These are phyloP conservation scores for Aspergillus unguis DNA, from an alignment of 2,329 filamentous ascomycete genomes.

Conservation along the genomic window DNA sequence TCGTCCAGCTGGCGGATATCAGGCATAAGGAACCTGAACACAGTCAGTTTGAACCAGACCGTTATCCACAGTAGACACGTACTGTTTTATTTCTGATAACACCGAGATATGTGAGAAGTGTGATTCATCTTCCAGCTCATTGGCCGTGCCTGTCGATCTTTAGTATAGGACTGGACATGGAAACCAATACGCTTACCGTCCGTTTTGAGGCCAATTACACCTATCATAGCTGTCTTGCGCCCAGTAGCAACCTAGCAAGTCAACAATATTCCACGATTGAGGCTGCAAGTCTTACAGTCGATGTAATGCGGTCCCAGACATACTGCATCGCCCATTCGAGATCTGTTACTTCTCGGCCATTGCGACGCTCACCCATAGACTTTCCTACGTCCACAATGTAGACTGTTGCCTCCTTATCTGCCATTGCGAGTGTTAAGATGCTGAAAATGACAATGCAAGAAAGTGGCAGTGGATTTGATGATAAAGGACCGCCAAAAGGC, in stretches of 20 bases:
- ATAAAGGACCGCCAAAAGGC: slow-evolving; percentile 12
- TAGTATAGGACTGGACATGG: slow-evolving; percentile 2
- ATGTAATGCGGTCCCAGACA: slow-evolving; percentile 88
- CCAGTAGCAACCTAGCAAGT: slow-evolving; percentile 55
- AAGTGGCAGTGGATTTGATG: not conserved
- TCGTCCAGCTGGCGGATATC: slow-evolving; percentile 64
- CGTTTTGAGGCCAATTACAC: slow-evolving; percentile 80
- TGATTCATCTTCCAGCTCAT: slow-evolving; percentile 63
- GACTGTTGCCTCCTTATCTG: slow-evolving; percentile 86
- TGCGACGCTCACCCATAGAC: slow-evolving; percentile 73
- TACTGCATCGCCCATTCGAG: slow-evolving; percentile 88
- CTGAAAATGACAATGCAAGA: not conserved
- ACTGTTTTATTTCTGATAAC: slow-evolving; percentile 62
- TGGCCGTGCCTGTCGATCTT: slow-evolving; percentile 55
- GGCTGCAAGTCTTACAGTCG: slow-evolving; percentile 55
- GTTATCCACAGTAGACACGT: slow-evolving; percentile 44
- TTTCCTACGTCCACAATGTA: slow-evolving; percentile 85
- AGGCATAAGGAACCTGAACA: slow-evolving; percentile 59
- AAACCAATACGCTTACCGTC: slow-evolving; percentile 50
- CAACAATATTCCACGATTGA: not conserved
- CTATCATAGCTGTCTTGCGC: slow-evolving; percentile 69
- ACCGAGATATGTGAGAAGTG: slow-evolving; percentile 80
- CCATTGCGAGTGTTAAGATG: slow-evolving; percentile 58
- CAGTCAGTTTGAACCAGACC: slow-evolving; percentile 9
- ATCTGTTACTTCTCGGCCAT: slow-evolving; percentile 72